Base-by-base conservation (phyloP, 2,329 filamentous ascomycete genomes). In the Trichoderma sp. region DNA sequence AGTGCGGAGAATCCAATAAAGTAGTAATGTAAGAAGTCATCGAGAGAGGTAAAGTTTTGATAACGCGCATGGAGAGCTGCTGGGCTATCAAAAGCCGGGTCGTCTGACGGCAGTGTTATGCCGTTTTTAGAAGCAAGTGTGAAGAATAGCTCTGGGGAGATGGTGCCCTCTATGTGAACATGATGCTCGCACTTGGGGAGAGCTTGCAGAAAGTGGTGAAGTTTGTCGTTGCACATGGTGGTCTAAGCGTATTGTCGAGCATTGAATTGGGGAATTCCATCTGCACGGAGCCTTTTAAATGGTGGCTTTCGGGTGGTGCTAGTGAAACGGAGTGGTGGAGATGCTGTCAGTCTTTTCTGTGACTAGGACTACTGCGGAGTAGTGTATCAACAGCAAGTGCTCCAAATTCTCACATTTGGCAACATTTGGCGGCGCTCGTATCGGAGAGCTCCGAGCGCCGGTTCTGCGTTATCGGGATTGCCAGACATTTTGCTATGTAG, bases 101-200 rank as follows among this genome's bases (percentile, higher is more conserved):
- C 88, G 43, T 43, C 51, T 4, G 83, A 80, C 4, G 88, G 88
- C 4, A 94, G 84, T 2, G 81, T 49, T 73, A 94, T 86, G 66
- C 82, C 82, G 83, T 95, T 93, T 75, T 86, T 86, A 43, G 81
- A 76, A 6, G 92, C 90, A 5, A 95, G 87, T 34, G 82, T 75
- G 81, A 94, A 94, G 71, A 94, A 86, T 49, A 93, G 83, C 67
- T 84, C 81, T 1, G 91, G 90, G 51, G 89, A 88, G 46, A 95
- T 84, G 14, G 90, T 90, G 67, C 92, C 92, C 79, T 94, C 91
- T 39, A 95, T 84, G 77, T 95, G 92, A 66, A 94, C 86, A 79
- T 94, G 92, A 76, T 94, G 91, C 78, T 95, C 92, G 80, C 90
- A 92, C 82, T 94, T 94, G 71, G 91, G 91, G 34, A 94, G 85